phyloP scores from a whole-genome alignment of 352 stramenopile genomes.

The Phytopythium chamaehyphon region DNA sequence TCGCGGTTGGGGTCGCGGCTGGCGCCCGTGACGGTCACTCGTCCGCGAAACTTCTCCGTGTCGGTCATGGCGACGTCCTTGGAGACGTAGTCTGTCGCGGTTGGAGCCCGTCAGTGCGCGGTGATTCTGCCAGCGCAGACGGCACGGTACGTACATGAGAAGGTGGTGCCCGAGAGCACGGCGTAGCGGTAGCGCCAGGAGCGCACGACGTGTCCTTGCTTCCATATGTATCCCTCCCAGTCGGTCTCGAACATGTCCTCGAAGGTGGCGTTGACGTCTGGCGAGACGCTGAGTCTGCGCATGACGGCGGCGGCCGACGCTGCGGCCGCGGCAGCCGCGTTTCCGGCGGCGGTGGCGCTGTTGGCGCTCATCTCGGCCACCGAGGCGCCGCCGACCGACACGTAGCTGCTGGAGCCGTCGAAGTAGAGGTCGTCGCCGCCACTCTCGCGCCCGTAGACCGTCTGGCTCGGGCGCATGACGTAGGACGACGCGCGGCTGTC shows the following conservation, averaged over 20 bases:
- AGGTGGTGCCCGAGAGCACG: slow-evolving; percentile 71
- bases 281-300: slow-evolving; percentile 58
- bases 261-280: slow-evolving; percentile 63
- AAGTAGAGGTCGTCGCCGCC: slow-evolving; percentile 51
- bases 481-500: slow-evolving; percentile 41
- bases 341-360: slow-evolving; percentile 13
- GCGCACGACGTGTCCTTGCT: slow-evolving; percentile 83
- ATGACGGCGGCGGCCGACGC: slow-evolving; percentile 9
- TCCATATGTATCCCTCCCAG: slow-evolving; percentile 88
- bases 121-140: neutral
- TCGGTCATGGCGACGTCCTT: slow-evolving; percentile 77
- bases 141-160: slow-evolving; percentile 35
- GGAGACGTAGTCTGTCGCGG: slow-evolving; percentile 51
- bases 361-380: slow-evolving; percentile 45
- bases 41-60: slow-evolving; percentile 81
- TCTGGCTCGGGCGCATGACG: slow-evolving; percentile 59
- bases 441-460: slow-evolving; percentile 44
- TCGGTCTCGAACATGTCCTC: slow-evolving; percentile 86
- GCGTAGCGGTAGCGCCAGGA: slow-evolving; percentile 84
- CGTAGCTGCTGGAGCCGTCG: slow-evolving; percentile 12
- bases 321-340: slow-evolving; percentile 5
- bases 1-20: slow-evolving; percentile 54
- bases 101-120: neutral
- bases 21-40: slow-evolving; percentile 75
- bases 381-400: slow-evolving; percentile 47